phyloP scores from a whole-genome alignment of 225 moss, liverwort and hornwort genomes.

The Straminergon stramineum region DNA sequence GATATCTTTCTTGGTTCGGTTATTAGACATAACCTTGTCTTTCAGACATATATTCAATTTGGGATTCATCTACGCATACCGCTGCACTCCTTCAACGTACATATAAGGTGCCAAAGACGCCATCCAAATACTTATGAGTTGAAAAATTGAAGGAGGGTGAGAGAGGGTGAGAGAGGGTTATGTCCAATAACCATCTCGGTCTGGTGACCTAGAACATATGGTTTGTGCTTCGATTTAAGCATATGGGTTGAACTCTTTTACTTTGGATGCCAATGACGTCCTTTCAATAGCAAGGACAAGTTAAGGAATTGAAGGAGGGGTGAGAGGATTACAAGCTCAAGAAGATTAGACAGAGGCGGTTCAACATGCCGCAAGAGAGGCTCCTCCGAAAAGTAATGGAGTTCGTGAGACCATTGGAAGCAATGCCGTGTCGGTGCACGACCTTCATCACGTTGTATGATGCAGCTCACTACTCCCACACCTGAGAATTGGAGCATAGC shows the following conservation, averaged over 20 bases:
- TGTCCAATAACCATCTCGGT: background rate
- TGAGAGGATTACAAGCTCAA: conserved; percentile 62
- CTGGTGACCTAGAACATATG: background rate
- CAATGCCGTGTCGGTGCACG: conserved; percentile 85
- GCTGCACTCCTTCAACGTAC: background rate
- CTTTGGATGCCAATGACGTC: background rate
- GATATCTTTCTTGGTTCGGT: background rate
- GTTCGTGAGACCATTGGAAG: conserved; percentile 84
- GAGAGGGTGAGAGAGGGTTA: background rate
- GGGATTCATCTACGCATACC: background rate
- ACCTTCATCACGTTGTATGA: conserved; percentile 93
- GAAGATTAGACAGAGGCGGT: conserved; percentile 81
- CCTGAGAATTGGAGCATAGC: conserved; percentile 72
- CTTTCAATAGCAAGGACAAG: background rate
- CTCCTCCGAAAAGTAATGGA: conserved; percentile 73
- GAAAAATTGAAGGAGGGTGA: background rate
- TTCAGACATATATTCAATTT: background rate
- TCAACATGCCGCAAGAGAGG: conserved; percentile 94
- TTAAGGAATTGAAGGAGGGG: background rate
- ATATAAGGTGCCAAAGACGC: background rate
- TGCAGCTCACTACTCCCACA: conserved; percentile 88
- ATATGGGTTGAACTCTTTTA: background rate
- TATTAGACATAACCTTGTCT: background rate
- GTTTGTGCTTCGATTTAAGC: background rate
- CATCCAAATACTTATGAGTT: background rate